Conservation (phyloP, 345 rosid genomes). For the Sisymbrium irio region DNA sequence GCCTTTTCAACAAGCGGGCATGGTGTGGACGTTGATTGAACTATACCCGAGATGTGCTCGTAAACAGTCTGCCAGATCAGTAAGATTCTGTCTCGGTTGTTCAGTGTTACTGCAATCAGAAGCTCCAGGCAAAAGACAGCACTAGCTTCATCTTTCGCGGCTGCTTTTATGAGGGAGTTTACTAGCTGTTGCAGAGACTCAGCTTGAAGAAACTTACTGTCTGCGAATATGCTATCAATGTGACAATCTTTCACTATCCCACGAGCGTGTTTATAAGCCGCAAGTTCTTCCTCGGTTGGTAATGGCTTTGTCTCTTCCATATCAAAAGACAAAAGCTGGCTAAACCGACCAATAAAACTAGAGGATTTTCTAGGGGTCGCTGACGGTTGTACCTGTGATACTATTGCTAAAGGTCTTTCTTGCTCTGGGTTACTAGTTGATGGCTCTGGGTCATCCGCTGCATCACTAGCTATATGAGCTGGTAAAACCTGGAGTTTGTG, state of each 20-base stretch:
- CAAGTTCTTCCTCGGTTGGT: conserved; percentile 59
- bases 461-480: conserved; percentile 52
- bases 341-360: conserved; percentile 66
- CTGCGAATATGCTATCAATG: conserved; percentile 63
- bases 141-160: conserved; percentile 51
- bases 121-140: conserved; percentile 69
- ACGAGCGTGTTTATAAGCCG: conserved; percentile 48
- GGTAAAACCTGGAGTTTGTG: conserved; percentile 70
- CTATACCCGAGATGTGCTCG: conserved; percentile 56
- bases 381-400: conserved; percentile 30
- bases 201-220: conserved; percentile 75
- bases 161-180: conserved; percentile 49
- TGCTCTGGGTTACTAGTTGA: conserved; percentile 44
- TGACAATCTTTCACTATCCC: conserved; percentile 57
- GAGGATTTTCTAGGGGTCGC: conserved; percentile 46
- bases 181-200: conserved; percentile 64
- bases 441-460: conserved; percentile 51
- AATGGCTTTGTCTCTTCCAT: conserved; percentile 57
- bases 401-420: conserved; percentile 37
- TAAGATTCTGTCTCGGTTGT: conserved; percentile 72
- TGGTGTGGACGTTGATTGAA: conserved; percentile 58
- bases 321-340: conserved; percentile 66
- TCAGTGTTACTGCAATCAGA: conserved; percentile 59
- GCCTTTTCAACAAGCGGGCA: conserved; percentile 66
- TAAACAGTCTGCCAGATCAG: conserved; percentile 67